Evolutionary conservation across 139 green algal species (phyloP), one percentile per base, ranked within the genome.

Genomic region (Astrephomene gubernaculifera): DNA sequence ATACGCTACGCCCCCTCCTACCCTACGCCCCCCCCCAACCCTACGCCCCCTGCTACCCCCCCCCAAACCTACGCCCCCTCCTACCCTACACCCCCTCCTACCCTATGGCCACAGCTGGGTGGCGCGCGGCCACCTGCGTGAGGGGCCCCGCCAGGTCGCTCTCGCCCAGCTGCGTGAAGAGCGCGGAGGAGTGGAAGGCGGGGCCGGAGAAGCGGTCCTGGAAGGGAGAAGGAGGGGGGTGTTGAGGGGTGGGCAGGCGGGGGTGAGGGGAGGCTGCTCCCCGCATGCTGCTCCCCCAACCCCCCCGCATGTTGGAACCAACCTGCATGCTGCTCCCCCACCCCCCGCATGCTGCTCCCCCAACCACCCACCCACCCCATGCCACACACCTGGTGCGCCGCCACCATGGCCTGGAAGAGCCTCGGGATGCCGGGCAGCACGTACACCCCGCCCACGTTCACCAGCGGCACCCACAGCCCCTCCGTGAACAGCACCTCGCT

Each of bases 371-470:
- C 17, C 54, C 54, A 21, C n/a, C 14, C 22, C n/a, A 24, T 5
- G 54, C 17, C 54, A 5, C 71, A 6, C 44, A 83, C 82, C 87
- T 89, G 87, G 82, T 96, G 87, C 2, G 89, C 91, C 14, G 81
- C 82, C 4, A 97, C 57, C 90, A 97, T 96, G 19, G 72, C 33
- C 76, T 93, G 87, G 69, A 97, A 97, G 0, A 97, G 92, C 14
- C 88, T 61, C 2, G 95, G 95, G 43, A 97, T 96, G 49, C 94
- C 94, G 6, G 94, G 94, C 61, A 97, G 87, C 25, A 97, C 89
- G 83, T 94, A 96, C 14, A 94, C 87, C 22, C 83, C 86, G 2
- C 90, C 44, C 22, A 94, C 70, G 4, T 91, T 86, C 19, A 94
- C 94, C 61, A 97, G 87, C 0, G 94, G 94, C 60, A 97, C 94